phyloP scores from a whole-genome alignment of 768 basidiomycete genomes.

The Butyriboletus loyo region DNA sequence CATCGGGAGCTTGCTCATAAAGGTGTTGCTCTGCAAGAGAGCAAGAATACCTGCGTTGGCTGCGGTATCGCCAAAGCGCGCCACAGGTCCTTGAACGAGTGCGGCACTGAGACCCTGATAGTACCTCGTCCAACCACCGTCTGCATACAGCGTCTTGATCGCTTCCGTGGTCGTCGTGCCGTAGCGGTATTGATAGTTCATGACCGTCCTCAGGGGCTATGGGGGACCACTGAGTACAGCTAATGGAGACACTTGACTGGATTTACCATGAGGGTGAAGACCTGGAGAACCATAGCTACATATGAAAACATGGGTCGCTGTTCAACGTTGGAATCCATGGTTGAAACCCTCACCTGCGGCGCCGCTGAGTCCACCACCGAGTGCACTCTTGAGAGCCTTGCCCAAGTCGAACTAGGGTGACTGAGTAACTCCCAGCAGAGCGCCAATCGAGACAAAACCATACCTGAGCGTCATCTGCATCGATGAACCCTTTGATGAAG shows the following conservation, averaged over 20 bases:
- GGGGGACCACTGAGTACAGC: not conserved
- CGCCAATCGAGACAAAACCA: constrained; percentile 20
- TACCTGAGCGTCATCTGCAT: constrained; percentile 65
- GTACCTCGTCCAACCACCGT: constrained; percentile 81
- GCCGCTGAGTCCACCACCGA: constrained; percentile 89
- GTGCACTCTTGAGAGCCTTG: constrained; percentile 73
- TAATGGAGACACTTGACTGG: not conserved
- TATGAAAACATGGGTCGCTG: constrained; percentile 3
- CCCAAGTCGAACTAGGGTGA: constrained; percentile 72
- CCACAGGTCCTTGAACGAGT: constrained; percentile 77
- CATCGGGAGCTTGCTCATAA: constrained; percentile 59
- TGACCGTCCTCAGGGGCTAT: constrained; percentile 88
- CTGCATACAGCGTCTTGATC: constrained; percentile 61
- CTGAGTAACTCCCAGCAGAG: constrained; percentile 43
- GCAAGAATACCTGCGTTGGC: constrained; percentile 92
- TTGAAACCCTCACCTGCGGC: constrained; percentile 57
- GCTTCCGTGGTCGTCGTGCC: constrained; percentile 74
- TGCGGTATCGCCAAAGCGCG: constrained; percentile 93
- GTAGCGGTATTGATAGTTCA: constrained; percentile 95
- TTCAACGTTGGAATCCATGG: not conserved
- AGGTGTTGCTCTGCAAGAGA: constrained; percentile 72
- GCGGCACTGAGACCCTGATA: constrained; percentile 88
- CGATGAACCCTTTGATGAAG: constrained; percentile 69
- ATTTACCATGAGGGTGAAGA: constrained; percentile 74
- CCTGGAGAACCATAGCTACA: constrained; percentile 90